Percentiles rank a stretch among this genome's conserved stretches.
phyloP scores from a whole-genome alignment of 495 filamentous ascomycete species.

The Extremus antarcticus region DNA sequence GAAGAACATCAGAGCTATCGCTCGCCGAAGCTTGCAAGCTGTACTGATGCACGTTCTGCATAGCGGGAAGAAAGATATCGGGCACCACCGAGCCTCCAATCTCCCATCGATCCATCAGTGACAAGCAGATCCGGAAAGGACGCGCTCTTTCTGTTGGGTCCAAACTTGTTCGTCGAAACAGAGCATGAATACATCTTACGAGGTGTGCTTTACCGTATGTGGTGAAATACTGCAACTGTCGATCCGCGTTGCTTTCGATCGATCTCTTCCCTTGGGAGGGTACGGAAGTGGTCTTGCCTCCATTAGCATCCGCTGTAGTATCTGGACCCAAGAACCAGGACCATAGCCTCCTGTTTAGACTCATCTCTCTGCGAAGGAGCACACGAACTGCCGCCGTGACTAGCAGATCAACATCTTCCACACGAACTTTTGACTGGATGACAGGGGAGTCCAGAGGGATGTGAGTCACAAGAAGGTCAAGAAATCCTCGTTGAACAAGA shows the following conservation, averaged over 20 bases:
- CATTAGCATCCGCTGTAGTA: constrained; percentile 37
- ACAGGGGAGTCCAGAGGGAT: constrained; percentile 80
- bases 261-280: constrained; percentile 27
- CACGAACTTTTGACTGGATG: constrained; percentile 58
- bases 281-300: constrained; percentile 35
- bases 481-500: constrained; percentile 83
- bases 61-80: constrained; percentile 75
- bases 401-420: constrained; percentile 66
- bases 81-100: constrained; percentile 83
- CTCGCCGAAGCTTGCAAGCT: constrained; percentile 47
- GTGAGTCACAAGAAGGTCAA: constrained; percentile 85
- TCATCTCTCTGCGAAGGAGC: constrained; percentile 84
- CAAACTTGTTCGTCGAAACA: constrained; percentile 50
- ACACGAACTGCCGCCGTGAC: constrained; percentile 74
- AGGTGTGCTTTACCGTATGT: constrained; percentile 64
- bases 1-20: constrained; percentile 74
- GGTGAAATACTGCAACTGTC: constrained; percentile 57
- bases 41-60: constrained; percentile 65
- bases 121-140: constrained; percentile 83
- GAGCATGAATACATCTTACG: constrained; percentile 59
- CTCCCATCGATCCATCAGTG: constrained; percentile 96
- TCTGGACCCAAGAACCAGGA: constrained; percentile 92
- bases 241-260: background rate
- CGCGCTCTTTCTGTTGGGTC: constrained; percentile 62
- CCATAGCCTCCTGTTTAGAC: constrained; percentile 87